Conservation (phyloP, 2,329 filamentous ascomycete species). For the Zasmidium cellare region DNA sequence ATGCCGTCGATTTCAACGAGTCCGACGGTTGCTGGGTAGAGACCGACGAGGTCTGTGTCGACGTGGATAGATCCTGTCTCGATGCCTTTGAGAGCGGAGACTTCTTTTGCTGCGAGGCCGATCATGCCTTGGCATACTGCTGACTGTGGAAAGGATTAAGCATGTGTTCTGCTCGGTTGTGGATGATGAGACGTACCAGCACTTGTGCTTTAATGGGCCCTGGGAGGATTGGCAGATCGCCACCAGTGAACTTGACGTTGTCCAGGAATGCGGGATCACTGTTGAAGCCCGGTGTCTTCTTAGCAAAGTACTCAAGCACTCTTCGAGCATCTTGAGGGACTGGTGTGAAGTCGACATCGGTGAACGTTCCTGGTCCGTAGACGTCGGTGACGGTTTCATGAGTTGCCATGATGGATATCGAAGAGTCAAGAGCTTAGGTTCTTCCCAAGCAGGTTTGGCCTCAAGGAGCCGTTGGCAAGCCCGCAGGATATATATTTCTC, state of each 20-base stretch:
- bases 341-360: slow-evolving; percentile 39
- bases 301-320: slow-evolving; percentile 41
- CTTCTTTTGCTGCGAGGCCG: slow-evolving; percentile 44
- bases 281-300: slow-evolving; percentile 43
- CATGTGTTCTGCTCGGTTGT: neutral
- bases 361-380: slow-evolving; percentile 45
- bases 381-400: slow-evolving; percentile 16
- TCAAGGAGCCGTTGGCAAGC: neutral
- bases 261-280: slow-evolving; percentile 34
- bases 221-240: slow-evolving; percentile 42
- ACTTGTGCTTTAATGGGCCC: slow-evolving; percentile 46
- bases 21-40: slow-evolving; percentile 47
- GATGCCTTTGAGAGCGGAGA: slow-evolving; percentile 33
- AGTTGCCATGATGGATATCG: slow-evolving; percentile 5
- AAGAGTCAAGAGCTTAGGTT: too few relatives aligned
- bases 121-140: slow-evolving; percentile 48
- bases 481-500: neutral
- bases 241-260: slow-evolving; percentile 42
- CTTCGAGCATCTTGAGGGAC: slow-evolving; percentile 41
- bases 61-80: slow-evolving; percentile 38
- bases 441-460: neutral
- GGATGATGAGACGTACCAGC: slow-evolving; percentile 27
- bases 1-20: slow-evolving; percentile 41
- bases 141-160: slow-evolving; percentile 12
- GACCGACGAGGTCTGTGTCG: slow-evolving; percentile 49